Evolutionary conservation across 2,329 filamentous ascomycete genomes (phyloP).

Genomic region (Stagonosporopsis cucurbitacearum): DNA sequence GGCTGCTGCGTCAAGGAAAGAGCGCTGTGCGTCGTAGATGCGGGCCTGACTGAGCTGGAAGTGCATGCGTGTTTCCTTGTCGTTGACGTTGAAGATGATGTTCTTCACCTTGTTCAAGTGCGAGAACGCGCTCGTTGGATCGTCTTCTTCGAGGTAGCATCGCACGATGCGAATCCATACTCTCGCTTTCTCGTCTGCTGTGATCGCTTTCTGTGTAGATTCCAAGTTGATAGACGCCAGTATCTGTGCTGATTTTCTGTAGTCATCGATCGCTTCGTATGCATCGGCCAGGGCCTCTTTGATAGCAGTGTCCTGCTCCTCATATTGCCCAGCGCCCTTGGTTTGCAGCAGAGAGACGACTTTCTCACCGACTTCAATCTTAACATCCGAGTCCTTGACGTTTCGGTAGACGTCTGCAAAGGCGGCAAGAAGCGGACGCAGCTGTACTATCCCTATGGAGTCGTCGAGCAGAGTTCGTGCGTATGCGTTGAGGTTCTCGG

Average conservation of each 20-base stretch:
- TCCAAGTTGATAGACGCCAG: conserved; percentile 88
- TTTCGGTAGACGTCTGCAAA: conserved; percentile 70
- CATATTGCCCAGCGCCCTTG: conserved; percentile 71
- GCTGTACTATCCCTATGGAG: conserved; percentile 75
- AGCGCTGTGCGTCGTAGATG: conserved; percentile 87
- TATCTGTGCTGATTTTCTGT: conserved; percentile 74
- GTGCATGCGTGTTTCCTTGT: conserved; percentile 77
- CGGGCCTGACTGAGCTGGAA: conserved; percentile 92
- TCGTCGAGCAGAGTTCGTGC: conserved; percentile 71
- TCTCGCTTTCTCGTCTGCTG: conserved; percentile 79
- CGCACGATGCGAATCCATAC: conserved; percentile 95
- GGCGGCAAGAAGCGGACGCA: conserved; percentile 70
- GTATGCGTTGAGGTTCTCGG: conserved; percentile 71
- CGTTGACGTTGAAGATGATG: conserved; percentile 77
- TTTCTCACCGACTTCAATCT: conserved; percentile 77
- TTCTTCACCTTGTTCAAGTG: conserved; percentile 97
- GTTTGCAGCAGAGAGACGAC: conserved; percentile 72
- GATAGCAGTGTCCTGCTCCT: conserved; percentile 82
- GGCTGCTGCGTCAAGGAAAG: conserved; percentile 85
- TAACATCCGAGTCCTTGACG: conserved; percentile 67
- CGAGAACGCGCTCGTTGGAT: conserved; percentile 81
- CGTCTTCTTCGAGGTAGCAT: conserved; percentile 92
- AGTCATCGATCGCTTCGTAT: conserved; percentile 84
- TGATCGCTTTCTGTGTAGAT: conserved; percentile 82
- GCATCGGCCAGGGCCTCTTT: conserved; percentile 83